phyloP scores from a whole-genome alignment of 306 rosid genomes.

The Acacia confusa region DNA sequence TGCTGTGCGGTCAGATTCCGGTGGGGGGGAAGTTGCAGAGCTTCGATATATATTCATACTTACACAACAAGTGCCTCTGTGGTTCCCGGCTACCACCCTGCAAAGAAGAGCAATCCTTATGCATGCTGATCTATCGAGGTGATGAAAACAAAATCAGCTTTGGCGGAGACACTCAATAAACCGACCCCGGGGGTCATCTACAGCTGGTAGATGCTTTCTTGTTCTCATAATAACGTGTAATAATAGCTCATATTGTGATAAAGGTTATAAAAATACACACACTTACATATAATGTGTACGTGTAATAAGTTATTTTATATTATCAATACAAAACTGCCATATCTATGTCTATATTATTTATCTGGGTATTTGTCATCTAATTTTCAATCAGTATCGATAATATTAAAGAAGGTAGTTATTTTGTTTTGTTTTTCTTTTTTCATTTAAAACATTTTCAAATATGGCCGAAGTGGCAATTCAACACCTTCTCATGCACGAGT shows the following conservation, averaged over 20 bases:
- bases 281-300: not conserved
- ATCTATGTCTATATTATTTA: not conserved
- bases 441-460: not conserved
- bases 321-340: not conserved
- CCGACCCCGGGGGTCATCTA: not conserved
- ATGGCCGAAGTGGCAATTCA: not conserved
- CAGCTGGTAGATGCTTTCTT: not conserved
- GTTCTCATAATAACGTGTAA: not conserved
- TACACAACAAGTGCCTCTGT: slow-evolving; percentile 69
- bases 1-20: slow-evolving; percentile 69
- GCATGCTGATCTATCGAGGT: not conserved
- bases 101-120: slow-evolving; percentile 8
- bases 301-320: too few relatives aligned
- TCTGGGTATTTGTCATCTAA: not conserved
- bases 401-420: not conserved
- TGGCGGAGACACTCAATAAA: not conserved
- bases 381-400: too few relatives aligned
- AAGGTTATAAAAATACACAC: not conserved
- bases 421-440: too few relatives aligned
- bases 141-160: not conserved
- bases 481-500: not conserved
- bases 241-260: not conserved
- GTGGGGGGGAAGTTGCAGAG: slow-evolving; percentile 56
- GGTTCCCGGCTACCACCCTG: slow-evolving; percentile 57
- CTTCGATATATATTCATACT: slow-evolving; percentile 41